phyloP scores from a whole-genome alignment of 176 grass and related monocot genomes.

The Bolboschoenus planiculmis region DNA sequence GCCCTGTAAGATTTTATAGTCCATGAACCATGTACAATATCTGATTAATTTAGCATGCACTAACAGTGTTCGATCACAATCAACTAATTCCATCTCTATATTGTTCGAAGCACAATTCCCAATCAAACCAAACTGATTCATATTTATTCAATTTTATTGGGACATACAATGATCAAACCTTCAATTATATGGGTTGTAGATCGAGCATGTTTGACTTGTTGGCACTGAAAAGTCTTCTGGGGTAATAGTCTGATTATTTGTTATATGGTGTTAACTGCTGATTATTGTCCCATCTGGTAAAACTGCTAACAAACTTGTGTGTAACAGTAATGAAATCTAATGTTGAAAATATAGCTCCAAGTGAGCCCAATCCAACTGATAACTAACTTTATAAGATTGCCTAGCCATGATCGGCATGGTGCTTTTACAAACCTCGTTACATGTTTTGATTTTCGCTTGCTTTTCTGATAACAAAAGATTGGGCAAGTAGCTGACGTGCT shows the following conservation, averaged over 20 bases:
- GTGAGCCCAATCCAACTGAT: neutral
- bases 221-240: neutral
- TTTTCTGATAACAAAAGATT: conserved; percentile 45
- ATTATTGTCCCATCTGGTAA: neutral
- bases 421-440: neutral
- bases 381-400: neutral
- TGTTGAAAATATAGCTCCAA: neutral
- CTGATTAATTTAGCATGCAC: neutral
- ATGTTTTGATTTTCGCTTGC: neutral
- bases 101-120: neutral
- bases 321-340: neutral
- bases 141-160: neutral
- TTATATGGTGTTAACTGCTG: neutral
- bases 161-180: neutral
- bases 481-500: conserved; percentile 88
- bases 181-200: neutral
- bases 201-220: neutral
- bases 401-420: neutral
- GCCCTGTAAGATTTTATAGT: conserved; percentile 60
- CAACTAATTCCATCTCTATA: neutral
- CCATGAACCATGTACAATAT: neutral
- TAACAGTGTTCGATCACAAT: neutral
- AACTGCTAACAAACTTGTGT: neutral
- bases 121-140: neutral
- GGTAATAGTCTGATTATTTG: neutral